phyloP scores from a whole-genome alignment of 2,329 filamentous ascomycete species.

The Myriosclerotinia duriaeana region DNA sequence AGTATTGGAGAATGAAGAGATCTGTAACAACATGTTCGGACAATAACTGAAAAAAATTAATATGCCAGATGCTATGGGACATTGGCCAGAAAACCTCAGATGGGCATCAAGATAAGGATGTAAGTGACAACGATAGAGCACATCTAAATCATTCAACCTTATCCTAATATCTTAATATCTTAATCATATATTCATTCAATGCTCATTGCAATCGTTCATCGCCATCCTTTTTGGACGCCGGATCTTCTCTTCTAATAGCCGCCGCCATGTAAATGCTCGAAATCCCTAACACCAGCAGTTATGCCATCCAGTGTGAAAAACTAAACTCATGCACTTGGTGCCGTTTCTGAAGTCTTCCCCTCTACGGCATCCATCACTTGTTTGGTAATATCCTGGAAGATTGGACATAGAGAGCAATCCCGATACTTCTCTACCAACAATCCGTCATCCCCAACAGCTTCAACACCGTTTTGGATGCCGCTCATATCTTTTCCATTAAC shows the following conservation, averaged over 20 bases:
- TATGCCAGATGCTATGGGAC: neutral
- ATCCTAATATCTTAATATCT: neutral
- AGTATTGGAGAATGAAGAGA: neutral
- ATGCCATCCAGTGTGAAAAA: neutral
- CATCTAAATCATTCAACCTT: neutral
- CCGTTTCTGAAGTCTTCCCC: slow-evolving; percentile 11
- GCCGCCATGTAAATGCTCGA: slow-evolving; percentile 5
- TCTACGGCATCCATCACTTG: slow-evolving; percentile 46
- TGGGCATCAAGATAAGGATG: neutral
- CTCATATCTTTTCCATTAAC: slow-evolving; percentile 57
- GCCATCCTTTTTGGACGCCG: slow-evolving; percentile 3
- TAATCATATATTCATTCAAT: neutral
- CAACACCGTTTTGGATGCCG: slow-evolving; percentile 36
- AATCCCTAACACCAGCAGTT: slow-evolving; percentile 13
- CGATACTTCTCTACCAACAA: slow-evolving; percentile 70
- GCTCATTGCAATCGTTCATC: slow-evolving; percentile 1
- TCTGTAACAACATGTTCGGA: neutral
- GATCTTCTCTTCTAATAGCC: neutral
- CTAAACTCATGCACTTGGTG: neutral
- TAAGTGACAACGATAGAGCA: neutral
- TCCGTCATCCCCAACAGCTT: slow-evolving; percentile 40
- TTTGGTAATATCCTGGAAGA: slow-evolving; percentile 66
- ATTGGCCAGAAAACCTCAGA: neutral
- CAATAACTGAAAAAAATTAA: neutral
- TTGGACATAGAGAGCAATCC: slow-evolving; percentile 65